These are phyloP conservation scores for Heteromeles arbutifolia DNA, from an alignment of 306 rosid genomes.

Conservation along the genomic window DNA sequence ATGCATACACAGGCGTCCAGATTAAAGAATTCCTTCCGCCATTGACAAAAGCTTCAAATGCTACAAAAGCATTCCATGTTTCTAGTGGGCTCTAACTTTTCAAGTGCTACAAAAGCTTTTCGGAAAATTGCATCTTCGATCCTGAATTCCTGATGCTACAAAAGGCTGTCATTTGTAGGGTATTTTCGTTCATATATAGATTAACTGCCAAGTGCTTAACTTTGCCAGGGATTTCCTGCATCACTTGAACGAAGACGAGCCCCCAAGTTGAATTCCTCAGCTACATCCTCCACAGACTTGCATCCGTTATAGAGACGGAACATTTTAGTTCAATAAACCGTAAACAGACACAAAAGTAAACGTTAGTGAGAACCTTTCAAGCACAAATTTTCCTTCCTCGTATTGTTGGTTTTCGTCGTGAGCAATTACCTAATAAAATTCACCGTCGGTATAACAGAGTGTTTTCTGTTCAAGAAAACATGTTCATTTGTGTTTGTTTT, in stretches of 20 bases:
- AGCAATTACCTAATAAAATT: conserved; percentile 48
- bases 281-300: conserved; percentile 48
- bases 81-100: background rate
- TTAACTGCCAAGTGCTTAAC: background rate
- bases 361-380: conserved; percentile 46
- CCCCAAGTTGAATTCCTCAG: conserved; percentile 56
- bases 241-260: conserved; percentile 57
- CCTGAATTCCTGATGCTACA: too few species aligned
- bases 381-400: conserved; percentile 83
- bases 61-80: too few species aligned
- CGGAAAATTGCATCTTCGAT: too few species aligned
- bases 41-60: too few species aligned
- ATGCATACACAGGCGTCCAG: too few species aligned
- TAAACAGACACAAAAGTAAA: background rate
- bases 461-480: background rate
- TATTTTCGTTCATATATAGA: background rate
- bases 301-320: conserved; percentile 27
- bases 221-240: conserved; percentile 46
- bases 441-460: background rate
- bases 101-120: too few species aligned
- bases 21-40: too few species aligned
- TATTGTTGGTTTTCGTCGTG: conserved; percentile 60
- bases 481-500: too few species aligned
- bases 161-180: too few species aligned
- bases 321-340: conserved; percentile 2